Evolutionary conservation across 257 asterid species (phyloP), one percentile per base, ranked within the genome.

Genomic region (Apocynum venetum): DNA sequence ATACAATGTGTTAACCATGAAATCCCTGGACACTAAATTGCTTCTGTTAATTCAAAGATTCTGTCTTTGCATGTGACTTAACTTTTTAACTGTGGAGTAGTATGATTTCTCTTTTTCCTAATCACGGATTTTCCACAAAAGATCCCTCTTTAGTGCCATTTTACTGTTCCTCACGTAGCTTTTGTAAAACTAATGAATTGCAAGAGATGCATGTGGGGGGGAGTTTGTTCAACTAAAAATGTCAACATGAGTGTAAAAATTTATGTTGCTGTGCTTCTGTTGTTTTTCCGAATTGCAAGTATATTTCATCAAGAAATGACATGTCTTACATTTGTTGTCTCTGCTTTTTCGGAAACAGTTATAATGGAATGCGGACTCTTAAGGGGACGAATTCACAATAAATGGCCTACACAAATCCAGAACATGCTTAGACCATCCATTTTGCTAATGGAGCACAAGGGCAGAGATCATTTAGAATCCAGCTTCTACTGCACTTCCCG

Each of bases 331-430:
- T 49, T 49, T 51, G 47, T 31, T 1, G 7, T 64, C 53, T 10
- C n/a, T 44, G 31, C 4, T 55, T 57, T 44, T 35, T 15, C 36
- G 6, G 7, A 57, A 11, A 35, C 51, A 69, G 46, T 40, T 41
- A 41, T 57, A 49, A 78, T 78, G 81, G 77, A 78, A 71, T 53
- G 72, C 4, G 75, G 77, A 36, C 17, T 71, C 35, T 59, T 78
- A 4, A 4, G 35, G 35, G 77, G 76, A 56, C 63, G 51, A 8
- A 0, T 57, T 10, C 64, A 44, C 36, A 46, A 10, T 17, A 44
- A 19, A 36, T 77, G 81, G 63, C 43, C 52, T 46, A 41, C 4
- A 5, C 72, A 56, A 13, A 77, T 38, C 25, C 65, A 78, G 31
- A 71, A 47, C 36, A 19, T 38, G 44, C 15, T 51, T 61, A 66